Evolutionary conservation across 1,284 basidiomycete genomes (phyloP).

Genomic region (Microbotryum intermedium): DNA sequence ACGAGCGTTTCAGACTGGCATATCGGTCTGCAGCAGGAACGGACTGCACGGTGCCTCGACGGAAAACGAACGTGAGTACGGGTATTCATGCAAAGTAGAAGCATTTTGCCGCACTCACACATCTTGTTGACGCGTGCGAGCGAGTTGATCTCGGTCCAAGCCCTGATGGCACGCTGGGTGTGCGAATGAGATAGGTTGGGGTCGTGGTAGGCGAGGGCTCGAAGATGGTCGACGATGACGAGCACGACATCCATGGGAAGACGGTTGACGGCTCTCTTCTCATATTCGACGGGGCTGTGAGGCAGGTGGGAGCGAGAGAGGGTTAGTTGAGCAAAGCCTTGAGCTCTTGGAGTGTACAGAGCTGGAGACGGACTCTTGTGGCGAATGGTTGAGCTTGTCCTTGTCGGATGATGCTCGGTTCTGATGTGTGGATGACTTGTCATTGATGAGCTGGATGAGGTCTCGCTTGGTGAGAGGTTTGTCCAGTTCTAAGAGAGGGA

Average conservation of each 20-base stretch:
- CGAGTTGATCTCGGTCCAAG: not conserved
- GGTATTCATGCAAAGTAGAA: too few relatives aligned
- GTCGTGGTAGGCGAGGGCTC: not conserved
- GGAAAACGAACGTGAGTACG: too few relatives aligned
- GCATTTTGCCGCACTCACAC: too few relatives aligned
- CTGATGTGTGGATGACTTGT: not conserved
- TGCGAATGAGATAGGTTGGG: not conserved
- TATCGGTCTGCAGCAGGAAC: too few relatives aligned
- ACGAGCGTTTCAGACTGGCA: too few relatives aligned
- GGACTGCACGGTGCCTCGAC: too few relatives aligned
- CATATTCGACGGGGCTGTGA: not conserved
- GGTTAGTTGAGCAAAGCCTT: not conserved
- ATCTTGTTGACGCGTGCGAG: not conserved
- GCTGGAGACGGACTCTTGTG: not conserved
- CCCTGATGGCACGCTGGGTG: not conserved
- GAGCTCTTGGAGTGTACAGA: too few relatives aligned
- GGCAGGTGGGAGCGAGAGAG: not conserved
- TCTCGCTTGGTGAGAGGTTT: too few relatives aligned
- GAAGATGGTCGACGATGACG: constrained; percentile 11
- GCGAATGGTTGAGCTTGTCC: too few relatives aligned
- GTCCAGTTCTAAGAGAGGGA: too few relatives aligned
- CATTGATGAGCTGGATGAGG: too few relatives aligned
- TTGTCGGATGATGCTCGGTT: not conserved
- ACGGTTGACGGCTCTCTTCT: not conserved
- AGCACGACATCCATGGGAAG: constrained; percentile 13